Conservation (phyloP, 1,284 basidiomycete species). For the Ustilago trichophora region DNA sequence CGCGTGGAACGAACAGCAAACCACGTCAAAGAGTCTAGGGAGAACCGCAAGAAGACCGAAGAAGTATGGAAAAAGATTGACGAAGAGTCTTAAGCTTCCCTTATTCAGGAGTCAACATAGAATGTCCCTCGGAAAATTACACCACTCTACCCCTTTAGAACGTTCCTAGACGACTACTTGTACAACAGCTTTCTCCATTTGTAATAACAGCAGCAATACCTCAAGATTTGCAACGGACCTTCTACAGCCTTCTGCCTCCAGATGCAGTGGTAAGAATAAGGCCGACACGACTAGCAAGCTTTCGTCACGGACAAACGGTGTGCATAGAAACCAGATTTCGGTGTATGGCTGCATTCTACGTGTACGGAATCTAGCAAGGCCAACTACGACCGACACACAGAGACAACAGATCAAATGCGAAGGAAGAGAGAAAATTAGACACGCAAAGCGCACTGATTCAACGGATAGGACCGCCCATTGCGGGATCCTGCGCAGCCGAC, state of each 20-base stretch:
- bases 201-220: neutral
- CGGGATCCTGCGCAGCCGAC: conserved; percentile 26
- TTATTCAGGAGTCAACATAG: neutral
- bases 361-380: too few species aligned
- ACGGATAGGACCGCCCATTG: conserved; percentile 38
- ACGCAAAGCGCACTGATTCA: conserved; percentile 1
- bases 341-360: too few species aligned
- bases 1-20: conserved; percentile 36
- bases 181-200: conserved; percentile 1
- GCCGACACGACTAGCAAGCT: too few species aligned
- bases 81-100: conserved; percentile 24
- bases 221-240: neutral
- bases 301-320: too few species aligned
- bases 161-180: neutral
- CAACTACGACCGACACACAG: too few species aligned
- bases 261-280: too few species aligned
- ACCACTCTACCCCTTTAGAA: neutral
- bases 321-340: too few species aligned
- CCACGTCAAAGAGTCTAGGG: conserved; percentile 31
- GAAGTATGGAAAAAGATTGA: conserved; percentile 50
- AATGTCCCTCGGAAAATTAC: neutral
- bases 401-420: too few species aligned
- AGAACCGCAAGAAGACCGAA: conserved; percentile 43
- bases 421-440: too few species aligned
- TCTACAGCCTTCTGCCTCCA: too few species aligned